Percentiles rank a stretch among this genome's conserved stretches.
These are phyloP conservation scores for Rhizopogon vesiculosus DNA, from an alignment of 768 basidiomycete species.

Conservation along the genomic window DNA sequence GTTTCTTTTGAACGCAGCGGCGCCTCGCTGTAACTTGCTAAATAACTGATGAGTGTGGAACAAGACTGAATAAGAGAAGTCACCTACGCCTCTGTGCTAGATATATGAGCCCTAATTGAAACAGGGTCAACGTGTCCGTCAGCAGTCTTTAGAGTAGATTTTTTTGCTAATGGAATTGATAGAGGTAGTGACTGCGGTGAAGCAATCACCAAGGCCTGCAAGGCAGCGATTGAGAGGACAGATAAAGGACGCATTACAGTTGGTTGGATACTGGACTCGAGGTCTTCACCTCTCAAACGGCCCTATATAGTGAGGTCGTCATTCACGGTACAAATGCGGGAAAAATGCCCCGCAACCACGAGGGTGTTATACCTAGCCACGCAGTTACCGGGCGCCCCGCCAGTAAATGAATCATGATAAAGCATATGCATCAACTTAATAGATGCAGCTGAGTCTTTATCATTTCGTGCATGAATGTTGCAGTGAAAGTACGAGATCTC, in stretches of 20 bases:
- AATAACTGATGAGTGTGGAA: slow-evolving; percentile 1
- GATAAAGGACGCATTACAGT: slow-evolving; percentile 9
- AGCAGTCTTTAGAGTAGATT: slow-evolving; percentile 1
- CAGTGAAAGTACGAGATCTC: background rate
- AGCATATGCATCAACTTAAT: background rate
- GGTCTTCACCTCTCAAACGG: background rate
- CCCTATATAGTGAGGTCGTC: background rate
- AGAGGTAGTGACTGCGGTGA: slow-evolving; percentile 9
- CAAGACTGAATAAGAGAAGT: background rate
- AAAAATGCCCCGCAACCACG: background rate
- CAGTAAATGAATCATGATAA: background rate
- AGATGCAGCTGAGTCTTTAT: background rate
- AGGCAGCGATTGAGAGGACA: slow-evolving; percentile 5
- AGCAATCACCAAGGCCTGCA: slow-evolving; percentile 12
- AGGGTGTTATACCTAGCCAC: background rate
- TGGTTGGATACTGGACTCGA: background rate
- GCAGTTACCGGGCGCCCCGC: background rate
- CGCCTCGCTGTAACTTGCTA: slow-evolving; percentile 17
- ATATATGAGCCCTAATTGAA: slow-evolving; percentile 10
- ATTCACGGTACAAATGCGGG: background rate
- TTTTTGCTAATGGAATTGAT: slow-evolving; percentile 15
- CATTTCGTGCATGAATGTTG: background rate
- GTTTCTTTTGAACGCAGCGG: slow-evolving; percentile 4
- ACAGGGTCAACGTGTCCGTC: slow-evolving; percentile 15
- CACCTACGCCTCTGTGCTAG: slow-evolving; percentile 5